phyloP scores from a whole-genome alignment of 2,329 filamentous ascomycete genomes.

The Nemania sp. region DNA sequence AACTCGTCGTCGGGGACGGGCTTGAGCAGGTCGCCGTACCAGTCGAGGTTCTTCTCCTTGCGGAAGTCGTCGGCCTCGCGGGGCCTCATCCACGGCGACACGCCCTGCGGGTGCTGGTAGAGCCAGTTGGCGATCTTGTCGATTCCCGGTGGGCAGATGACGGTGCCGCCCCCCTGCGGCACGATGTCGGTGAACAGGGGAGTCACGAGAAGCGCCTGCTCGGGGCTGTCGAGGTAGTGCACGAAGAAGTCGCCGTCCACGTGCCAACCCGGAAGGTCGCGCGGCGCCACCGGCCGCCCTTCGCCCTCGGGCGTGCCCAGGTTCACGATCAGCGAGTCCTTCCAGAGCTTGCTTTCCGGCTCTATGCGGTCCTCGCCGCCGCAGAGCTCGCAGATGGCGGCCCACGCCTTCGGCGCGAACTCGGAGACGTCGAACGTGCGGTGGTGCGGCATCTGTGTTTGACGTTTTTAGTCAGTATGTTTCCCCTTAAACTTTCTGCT shows the following conservation, averaged over 20 bases:
- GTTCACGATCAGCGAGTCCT: conserved; percentile 71
- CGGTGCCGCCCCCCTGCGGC: conserved; percentile 65
- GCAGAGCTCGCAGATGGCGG: conserved; percentile 67
- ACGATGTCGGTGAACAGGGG: conserved; percentile 69
- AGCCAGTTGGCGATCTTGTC: conserved; percentile 60
- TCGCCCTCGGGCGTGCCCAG: conserved; percentile 61
- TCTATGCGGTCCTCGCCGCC: conserved; percentile 63
- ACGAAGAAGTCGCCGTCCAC: conserved; percentile 75
- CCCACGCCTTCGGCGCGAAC: conserved; percentile 69
- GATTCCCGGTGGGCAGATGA: conserved; percentile 65
- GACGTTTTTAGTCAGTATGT: neutral
- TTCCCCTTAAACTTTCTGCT: neutral
- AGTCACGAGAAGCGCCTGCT: conserved; percentile 71
- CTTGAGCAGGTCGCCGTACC: conserved; percentile 48
- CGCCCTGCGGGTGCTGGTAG: conserved; percentile 65
- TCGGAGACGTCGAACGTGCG: conserved; percentile 55
- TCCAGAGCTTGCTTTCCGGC: conserved; percentile 59
- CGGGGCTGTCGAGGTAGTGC: conserved; percentile 71
- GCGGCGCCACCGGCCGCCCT: conserved; percentile 54
- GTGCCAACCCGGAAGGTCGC: conserved; percentile 64
- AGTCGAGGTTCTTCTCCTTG: conserved; percentile 47
- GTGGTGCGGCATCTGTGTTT: conserved; percentile 58
- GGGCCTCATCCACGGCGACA: conserved; percentile 67
- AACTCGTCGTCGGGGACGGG: conserved; percentile 46
- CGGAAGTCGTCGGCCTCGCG: conserved; percentile 54